Base-by-base conservation (phyloP, 1,284 basidiomycete genomes). In the Ganoderma boninense region DNA sequence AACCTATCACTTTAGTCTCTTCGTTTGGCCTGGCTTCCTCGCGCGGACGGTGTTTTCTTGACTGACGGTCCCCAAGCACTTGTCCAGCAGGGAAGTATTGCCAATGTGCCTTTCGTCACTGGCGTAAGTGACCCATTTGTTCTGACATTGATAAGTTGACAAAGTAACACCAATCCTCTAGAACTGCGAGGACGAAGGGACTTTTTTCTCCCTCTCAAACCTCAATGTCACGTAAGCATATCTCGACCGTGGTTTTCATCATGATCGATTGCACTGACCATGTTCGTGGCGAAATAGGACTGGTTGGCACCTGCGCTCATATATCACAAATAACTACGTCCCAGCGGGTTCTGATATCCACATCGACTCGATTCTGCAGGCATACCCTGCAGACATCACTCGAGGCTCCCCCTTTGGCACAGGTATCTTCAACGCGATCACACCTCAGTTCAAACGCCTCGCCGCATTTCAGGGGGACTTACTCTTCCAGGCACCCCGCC, bases 391-490 rank as follows among this genome's bases (percentile, higher is more conserved):
- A 32, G 32, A 32, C 32, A 32, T 32, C 32, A 32, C 32, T 32
- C 32, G 32, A 32, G 32, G 32, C 32, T 32, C 32, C 32, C 32
- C 32, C 0, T 90, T 84, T 71, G 78, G 81, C 65, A 89, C 88
- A 0, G 83, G 86, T 70, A 79, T 43, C 57, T 82, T 32, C 5
- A 86, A 88, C 69, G 82, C 80, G 0, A 68, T 89, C 18, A 82
- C 84, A 0, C 84, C 85, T 0, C 80, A 89, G 68, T 89, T 81
- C 79, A 87, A 89, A 77, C 80, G 88, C 20, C 74, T 89, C 2
- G 83, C 87, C 6, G 81, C 87, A 0, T 79, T 89, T 69, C 80
- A 80, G 59, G 87, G 87, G 0, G 88, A 89, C 68, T 76, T 79
- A 4, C 80, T 84, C 0, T 89, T 90, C 78, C 87, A 89, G 66